phyloP scores from a whole-genome alignment of 2,329 filamentous ascomycete species.

The Paecilomyces formosus region DNA sequence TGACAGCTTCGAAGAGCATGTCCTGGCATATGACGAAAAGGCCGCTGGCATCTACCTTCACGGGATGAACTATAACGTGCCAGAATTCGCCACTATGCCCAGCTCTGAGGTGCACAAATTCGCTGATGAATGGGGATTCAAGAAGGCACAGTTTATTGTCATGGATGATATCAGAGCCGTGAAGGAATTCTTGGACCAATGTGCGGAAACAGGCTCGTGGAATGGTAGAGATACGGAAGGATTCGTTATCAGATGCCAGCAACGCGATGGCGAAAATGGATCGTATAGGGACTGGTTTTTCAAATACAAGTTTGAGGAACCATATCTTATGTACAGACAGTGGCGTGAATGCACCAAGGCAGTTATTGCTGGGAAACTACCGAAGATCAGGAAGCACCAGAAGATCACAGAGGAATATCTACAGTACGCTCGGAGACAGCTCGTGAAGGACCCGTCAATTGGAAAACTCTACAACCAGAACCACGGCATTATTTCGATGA shows the following conservation, averaged over 20 bases:
- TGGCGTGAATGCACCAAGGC: conserved; percentile 97
- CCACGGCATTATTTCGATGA: conserved; percentile 87
- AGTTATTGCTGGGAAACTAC: conserved; percentile 66
- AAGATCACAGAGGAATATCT: conserved; percentile 90
- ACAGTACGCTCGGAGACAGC: conserved; percentile 65
- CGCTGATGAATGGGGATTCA: conserved; percentile 88
- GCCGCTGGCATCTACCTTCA: conserved; percentile 88
- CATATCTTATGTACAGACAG: conserved; percentile 96
- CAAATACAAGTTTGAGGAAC: conserved; percentile 99
- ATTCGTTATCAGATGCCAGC: conserved; percentile 89
- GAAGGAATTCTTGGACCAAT: conserved; percentile 71
- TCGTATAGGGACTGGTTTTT: conserved; percentile 95
- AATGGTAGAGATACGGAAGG: conserved; percentile 90
- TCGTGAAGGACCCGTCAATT: conserved; percentile 61
- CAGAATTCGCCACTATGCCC: conserved; percentile 81
- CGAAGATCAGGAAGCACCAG: conserved; percentile 76
- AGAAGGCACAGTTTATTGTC: conserved; percentile 72
- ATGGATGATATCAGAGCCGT: conserved; percentile 69
- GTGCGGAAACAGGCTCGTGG: conserved; percentile 83
- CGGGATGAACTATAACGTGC: conserved; percentile 92
- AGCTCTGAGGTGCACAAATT: conserved; percentile 79
- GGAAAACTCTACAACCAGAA: conserved; percentile 71
- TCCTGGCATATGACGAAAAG: conserved; percentile 77
- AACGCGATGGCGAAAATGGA: conserved; percentile 38
- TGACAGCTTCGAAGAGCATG: conserved; percentile 93